Evolutionary conservation across 1,284 basidiomycete species (phyloP).

Genomic region (Mrakiaceae sp.): DNA sequence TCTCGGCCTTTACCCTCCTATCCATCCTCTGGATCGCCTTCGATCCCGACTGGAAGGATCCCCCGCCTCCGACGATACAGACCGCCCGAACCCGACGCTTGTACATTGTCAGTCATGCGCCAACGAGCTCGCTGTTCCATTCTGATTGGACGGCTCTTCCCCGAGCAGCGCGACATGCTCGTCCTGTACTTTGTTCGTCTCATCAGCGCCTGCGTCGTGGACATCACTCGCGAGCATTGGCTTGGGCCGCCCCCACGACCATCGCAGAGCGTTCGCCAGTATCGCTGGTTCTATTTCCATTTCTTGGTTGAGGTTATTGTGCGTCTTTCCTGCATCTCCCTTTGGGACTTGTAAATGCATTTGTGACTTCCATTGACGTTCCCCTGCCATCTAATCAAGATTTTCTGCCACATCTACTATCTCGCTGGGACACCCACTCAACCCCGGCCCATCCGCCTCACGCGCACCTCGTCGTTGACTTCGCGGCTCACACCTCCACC

Average conservation of each 20-base stretch:
- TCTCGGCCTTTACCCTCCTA: not conserved
- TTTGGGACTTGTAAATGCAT: not conserved
- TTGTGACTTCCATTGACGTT: not conserved
- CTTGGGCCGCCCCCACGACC: too few relatives aligned
- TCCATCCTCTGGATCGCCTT: not conserved
- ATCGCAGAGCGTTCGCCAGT: too few relatives aligned
- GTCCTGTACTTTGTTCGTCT: too few relatives aligned
- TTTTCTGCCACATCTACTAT: not conserved
- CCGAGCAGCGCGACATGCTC: too few relatives aligned
- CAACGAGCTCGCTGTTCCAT: too few relatives aligned
- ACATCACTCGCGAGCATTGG: too few relatives aligned
- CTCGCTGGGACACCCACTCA: not conserved
- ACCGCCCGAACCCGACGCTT: too few relatives aligned
- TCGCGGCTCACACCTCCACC: not conserved
- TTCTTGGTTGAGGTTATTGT: not conserved
- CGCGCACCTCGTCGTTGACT: not conserved
- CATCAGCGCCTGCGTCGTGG: too few relatives aligned
- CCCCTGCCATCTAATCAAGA: not conserved
- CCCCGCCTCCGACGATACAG: too few relatives aligned
- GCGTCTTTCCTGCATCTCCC: not conserved
- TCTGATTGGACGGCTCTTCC: too few relatives aligned
- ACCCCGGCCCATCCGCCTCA: conserved; percentile 6
- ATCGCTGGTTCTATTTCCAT: not conserved
- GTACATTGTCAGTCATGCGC: too few relatives aligned
- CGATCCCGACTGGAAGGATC: too few relatives aligned